Conservation (phyloP, 2,329 filamentous ascomycete species). For the Exutisphaerella laricina region DNA sequence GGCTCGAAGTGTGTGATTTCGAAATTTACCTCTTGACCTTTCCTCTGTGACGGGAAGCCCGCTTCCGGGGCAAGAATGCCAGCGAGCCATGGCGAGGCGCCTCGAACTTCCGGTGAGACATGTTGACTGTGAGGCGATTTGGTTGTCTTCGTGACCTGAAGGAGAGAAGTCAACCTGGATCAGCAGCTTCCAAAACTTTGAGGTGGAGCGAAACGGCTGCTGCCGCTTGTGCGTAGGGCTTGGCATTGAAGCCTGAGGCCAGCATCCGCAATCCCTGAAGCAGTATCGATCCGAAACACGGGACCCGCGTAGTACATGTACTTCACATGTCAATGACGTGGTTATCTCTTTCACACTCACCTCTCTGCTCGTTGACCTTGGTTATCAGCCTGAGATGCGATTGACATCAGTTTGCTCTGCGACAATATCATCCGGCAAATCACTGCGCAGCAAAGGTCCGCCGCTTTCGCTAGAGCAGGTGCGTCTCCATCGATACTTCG, state of each 20-base stretch:
- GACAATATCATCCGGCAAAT: conserved; percentile 29
- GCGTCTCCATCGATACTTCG: conserved; percentile 2
- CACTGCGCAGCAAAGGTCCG: conserved; percentile 29
- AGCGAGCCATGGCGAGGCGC: conserved; percentile 86
- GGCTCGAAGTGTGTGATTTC: too few relatives aligned
- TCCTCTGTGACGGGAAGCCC: conserved; percentile 86
- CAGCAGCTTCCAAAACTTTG: too few relatives aligned
- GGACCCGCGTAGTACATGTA: too few relatives aligned
- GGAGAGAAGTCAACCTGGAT: too few relatives aligned
- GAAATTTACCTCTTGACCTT: conserved; percentile 91
- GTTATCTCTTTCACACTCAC: conserved; percentile 51
- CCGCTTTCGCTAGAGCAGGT: conserved; percentile 36
- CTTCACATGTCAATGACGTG: too few relatives aligned
- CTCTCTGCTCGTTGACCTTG: conserved; percentile 56
- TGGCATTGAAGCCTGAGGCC: too few relatives aligned
- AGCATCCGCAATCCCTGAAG: too few relatives aligned
- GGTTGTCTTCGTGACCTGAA: not conserved
- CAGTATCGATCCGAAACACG: too few relatives aligned
- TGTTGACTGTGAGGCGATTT: conserved; percentile 22
- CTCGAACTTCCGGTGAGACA: conserved; percentile 66
- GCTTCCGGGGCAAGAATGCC: conserved; percentile 62
- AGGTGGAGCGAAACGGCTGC: too few relatives aligned
- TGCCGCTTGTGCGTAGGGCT: too few relatives aligned
- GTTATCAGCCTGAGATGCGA: conserved; percentile 54
- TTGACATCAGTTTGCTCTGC: conserved; percentile 23